phyloP scores from a whole-genome alignment of 2,329 filamentous ascomycete genomes.

The Paecilomyces fulvus region DNA sequence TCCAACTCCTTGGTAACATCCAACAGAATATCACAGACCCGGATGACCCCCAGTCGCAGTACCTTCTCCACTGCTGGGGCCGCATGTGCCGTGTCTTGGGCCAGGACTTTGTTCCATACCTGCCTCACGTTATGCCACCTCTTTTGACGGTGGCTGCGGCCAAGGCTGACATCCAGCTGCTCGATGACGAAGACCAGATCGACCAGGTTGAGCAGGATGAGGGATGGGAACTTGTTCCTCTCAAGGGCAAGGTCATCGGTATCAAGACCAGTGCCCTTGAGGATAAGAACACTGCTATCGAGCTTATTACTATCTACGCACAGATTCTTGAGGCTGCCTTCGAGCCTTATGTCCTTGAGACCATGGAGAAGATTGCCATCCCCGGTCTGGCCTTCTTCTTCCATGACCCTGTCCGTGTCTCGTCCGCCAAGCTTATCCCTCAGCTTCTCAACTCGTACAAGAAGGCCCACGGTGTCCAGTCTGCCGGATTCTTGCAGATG shows the following conservation, averaged over 20 bases:
- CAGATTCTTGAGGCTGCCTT: slow-evolving; percentile 91
- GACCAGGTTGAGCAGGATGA: slow-evolving; percentile 90
- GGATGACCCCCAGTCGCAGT: slow-evolving; percentile 93
- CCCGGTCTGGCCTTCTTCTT: slow-evolving; percentile 97
- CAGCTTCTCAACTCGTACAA: slow-evolving; percentile 91
- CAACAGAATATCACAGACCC: slow-evolving; percentile 79
- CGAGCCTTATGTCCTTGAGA: slow-evolving; percentile 81
- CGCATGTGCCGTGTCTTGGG: slow-evolving; percentile 95
- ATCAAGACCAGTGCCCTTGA: slow-evolving; percentile 96
- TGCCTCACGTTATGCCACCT: slow-evolving; percentile 89
- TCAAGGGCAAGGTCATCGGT: slow-evolving; percentile 96
- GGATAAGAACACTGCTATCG: slow-evolving; percentile 99
- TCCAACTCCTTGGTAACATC: slow-evolving; percentile 78
- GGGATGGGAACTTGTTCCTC: slow-evolving; percentile 92
- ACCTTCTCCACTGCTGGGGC: slow-evolving; percentile 97
- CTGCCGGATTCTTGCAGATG: slow-evolving; percentile 67
- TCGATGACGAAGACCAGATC: slow-evolving; percentile 91
- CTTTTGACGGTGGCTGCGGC: slow-evolving; percentile 83
- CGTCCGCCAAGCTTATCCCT: slow-evolving; percentile 89
- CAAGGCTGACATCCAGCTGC: slow-evolving; percentile 92
- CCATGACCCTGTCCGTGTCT: slow-evolving; percentile 92
- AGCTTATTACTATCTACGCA: slow-evolving; percentile 93
- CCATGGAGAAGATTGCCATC: slow-evolving; percentile 93
- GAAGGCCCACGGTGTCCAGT: slow-evolving; percentile 75
- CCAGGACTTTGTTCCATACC: slow-evolving; percentile 82